A percentile compares a stretch with the other conserved stretches of the same genome.
Conservation (phyloP, 2,329 filamentous ascomycete species). For the Cadophora malorum region DNA sequence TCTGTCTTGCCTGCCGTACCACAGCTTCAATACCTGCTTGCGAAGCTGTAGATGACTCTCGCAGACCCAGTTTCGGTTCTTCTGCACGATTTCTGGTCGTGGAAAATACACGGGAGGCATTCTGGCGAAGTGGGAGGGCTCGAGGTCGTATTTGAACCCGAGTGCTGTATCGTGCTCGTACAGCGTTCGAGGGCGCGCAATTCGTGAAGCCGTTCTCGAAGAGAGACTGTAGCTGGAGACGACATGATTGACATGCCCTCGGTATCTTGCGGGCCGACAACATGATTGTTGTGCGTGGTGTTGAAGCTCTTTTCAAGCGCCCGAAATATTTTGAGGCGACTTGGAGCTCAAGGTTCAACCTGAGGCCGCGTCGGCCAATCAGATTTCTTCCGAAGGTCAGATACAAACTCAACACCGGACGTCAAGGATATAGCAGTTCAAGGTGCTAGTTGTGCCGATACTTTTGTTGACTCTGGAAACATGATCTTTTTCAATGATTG, state of each 20-base stretch:
- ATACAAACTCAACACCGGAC: neutral
- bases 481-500: no score
- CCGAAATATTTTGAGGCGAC: conserved; percentile 6
- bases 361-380: conserved; percentile 23
- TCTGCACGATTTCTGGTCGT: conserved; percentile 30
- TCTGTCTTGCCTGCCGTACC: conserved; percentile 74
- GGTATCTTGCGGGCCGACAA: conserved; percentile 41
- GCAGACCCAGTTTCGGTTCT: conserved; percentile 14
- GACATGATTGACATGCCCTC: conserved; percentile 45
- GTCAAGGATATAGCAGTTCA: neutral
- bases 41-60: conserved; percentile 2
- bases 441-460: no score
- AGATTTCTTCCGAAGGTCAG: conserved; percentile 22
- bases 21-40: conserved; percentile 60
- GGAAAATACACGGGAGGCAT: conserved; percentile 31
- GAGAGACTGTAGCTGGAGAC: conserved; percentile 44
- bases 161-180: conserved; percentile 30
- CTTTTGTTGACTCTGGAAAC: no score
- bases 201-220: conserved; percentile 46
- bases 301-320: neutral
- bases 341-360: conserved; percentile 15
- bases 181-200: conserved; percentile 24
- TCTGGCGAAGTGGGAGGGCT: conserved; percentile 25
- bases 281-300: conserved; percentile 33
- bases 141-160: conserved; percentile 27